Conservation (phyloP, 805 yeast species). For the Saturnispora besseyi region DNA sequence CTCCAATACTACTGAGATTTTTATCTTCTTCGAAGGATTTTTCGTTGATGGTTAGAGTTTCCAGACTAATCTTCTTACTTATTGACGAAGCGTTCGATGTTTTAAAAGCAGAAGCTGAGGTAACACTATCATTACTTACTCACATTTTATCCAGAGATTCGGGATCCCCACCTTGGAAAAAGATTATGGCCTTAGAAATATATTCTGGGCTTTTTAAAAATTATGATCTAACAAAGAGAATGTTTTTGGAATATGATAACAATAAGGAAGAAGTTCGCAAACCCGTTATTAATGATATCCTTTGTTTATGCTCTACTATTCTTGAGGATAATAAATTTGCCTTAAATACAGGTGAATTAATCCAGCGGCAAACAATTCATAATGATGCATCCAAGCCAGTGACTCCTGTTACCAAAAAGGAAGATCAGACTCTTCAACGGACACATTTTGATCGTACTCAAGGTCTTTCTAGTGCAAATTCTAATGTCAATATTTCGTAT, state of each 20-base stretch:
- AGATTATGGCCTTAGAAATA: slow-evolving; percentile 63
- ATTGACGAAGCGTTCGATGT: slow-evolving; percentile 52
- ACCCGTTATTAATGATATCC: slow-evolving; percentile 48
- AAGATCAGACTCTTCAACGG: neutral
- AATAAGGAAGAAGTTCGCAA: slow-evolving; percentile 42
- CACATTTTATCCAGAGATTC: slow-evolving; percentile 58
- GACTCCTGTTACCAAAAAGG: neutral
- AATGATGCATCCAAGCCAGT: slow-evolving; percentile 6
- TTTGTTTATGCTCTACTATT: slow-evolving; percentile 34
- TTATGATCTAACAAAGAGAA: slow-evolving; percentile 37
- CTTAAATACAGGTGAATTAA: slow-evolving; percentile 29
- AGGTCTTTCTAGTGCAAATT: slow-evolving; percentile 32
- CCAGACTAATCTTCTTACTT: slow-evolving; percentile 59
- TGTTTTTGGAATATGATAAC: slow-evolving; percentile 58
- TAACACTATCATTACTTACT: slow-evolving; percentile 63
- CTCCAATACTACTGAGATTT: slow-evolving; percentile 66
- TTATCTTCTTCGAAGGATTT: slow-evolving; percentile 53
- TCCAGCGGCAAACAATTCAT: slow-evolving; percentile 22
- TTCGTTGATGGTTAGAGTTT: slow-evolving; percentile 63
- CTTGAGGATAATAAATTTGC: slow-evolving; percentile 26
- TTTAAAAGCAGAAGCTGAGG: slow-evolving; percentile 72
- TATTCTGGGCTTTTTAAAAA: slow-evolving; percentile 54
- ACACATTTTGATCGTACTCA: neutral
- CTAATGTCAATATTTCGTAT: slow-evolving; percentile 44
- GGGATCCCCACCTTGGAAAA: slow-evolving; percentile 60